Evolutionary conservation across 1,284 basidiomycete genomes (phyloP).

Genomic region (Malassezia globosa): DNA sequence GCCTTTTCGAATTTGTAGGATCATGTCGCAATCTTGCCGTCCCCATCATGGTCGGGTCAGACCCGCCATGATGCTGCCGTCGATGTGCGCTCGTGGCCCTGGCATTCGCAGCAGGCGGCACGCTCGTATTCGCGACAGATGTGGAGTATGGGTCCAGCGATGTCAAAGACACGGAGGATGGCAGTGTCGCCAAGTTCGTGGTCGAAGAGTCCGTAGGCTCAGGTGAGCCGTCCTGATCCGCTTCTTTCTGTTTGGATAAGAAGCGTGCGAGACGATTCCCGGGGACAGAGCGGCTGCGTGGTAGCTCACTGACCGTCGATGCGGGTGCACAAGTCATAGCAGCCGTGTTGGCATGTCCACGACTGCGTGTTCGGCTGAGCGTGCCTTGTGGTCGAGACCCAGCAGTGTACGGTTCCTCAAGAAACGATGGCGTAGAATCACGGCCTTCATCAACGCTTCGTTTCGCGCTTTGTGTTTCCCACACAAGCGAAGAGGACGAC

Average conservation of each 20-base stretch:
- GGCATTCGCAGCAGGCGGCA: no score
- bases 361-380: constrained; percentile 10
- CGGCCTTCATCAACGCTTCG: neutral
- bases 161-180: neutral
- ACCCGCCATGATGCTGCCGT: constrained; percentile 21
- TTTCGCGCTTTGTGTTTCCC: neutral
- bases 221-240: neutral
- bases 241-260: neutral
- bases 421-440: neutral
- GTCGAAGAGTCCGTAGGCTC: neutral
- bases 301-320: neutral
- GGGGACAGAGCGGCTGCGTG: no score
- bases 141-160: neutral
- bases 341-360: constrained; percentile 6
- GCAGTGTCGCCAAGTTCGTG: neutral
- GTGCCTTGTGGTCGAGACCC: constrained; percentile 9
- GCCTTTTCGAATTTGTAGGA: neutral
- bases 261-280: neutral
- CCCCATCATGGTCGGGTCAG: constrained; percentile 22
- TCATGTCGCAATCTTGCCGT: neutral
- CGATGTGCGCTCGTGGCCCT: neutral
- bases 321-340: no score
- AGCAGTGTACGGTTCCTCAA: constrained; percentile 13
- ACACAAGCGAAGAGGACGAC: constrained; percentile 9
- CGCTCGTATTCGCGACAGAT: neutral